phyloP scores from a whole-genome alignment of 1,284 basidiomycete species.

The Apiotrichum domesticum region DNA sequence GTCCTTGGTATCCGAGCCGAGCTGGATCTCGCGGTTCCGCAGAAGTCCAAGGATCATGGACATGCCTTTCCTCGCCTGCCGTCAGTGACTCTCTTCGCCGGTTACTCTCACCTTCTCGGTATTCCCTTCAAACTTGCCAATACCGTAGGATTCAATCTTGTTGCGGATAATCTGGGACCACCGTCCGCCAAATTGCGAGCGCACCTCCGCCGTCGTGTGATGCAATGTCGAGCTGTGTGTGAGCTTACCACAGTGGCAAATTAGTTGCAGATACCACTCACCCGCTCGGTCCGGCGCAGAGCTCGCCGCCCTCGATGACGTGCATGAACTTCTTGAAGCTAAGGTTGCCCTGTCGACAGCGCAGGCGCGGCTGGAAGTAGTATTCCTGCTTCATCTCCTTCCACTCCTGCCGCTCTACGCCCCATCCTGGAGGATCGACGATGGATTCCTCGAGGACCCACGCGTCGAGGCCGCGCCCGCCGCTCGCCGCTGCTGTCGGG shows the following conservation, averaged over 20 bases:
- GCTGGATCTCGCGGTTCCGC: conserved; percentile 12
- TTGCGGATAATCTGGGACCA: conserved; percentile 41
- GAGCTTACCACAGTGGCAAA: neutral
- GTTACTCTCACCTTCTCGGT: conserved; percentile 34
- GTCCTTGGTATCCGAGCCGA: conserved; percentile 1
- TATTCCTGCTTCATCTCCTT: conserved; percentile 7
- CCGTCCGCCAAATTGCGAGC: conserved; percentile 41
- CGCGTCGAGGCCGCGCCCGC: conserved; percentile 54
- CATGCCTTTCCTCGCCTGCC: conserved; percentile 45
- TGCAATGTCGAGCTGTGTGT: conserved; percentile 33
- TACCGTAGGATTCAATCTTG: conserved; percentile 43
- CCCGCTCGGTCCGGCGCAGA: conserved; percentile 37
- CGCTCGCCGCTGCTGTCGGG: conserved; percentile 55
- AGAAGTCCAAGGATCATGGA: conserved; percentile 40
- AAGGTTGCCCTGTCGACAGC: conserved; percentile 40
- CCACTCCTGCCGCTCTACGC: neutral
- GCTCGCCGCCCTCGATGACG: conserved; percentile 41
- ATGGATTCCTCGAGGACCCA: conserved; percentile 91
- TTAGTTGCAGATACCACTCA: conserved; percentile 18
- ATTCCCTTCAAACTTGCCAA: conserved; percentile 44
- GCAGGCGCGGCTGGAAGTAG: conserved; percentile 31
- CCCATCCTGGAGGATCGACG: conserved; percentile 51
- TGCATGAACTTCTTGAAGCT: conserved; percentile 47
- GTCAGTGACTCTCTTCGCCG: neutral
- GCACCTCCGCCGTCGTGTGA: conserved; percentile 43